A percentile compares a stretch with the other conserved stretches of the same genome.
Evolutionary conservation across 228 moss, liverwort and hornwort genomes (phyloP).

Genomic region (Sphagnum magellanicum): DNA sequence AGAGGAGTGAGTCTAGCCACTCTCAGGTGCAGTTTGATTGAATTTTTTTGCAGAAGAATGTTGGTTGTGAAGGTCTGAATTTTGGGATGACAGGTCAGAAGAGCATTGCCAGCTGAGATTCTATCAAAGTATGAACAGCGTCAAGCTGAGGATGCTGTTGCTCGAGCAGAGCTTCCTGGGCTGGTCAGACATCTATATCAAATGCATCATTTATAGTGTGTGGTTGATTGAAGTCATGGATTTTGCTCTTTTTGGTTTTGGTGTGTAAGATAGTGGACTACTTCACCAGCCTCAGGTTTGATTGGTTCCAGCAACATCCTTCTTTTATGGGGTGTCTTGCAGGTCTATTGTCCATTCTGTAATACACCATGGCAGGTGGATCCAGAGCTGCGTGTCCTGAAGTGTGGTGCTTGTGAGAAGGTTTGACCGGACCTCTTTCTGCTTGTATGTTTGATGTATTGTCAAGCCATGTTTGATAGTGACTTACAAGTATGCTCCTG

Average conservation of each 20-base stretch:
- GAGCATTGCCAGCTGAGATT: constrained; percentile 62
- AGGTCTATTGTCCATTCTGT: constrained; percentile 93
- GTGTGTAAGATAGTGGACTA: too few relatives aligned
- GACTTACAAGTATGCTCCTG: background rate
- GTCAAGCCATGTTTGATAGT: background rate
- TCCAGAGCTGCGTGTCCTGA: constrained; percentile 50
- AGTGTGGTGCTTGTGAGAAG: constrained; percentile 19
- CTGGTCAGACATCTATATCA: constrained; percentile 35
- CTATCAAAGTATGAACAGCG: constrained; percentile 84
- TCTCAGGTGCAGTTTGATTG: too few relatives aligned
- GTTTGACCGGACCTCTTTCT: background rate
- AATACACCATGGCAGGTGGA: constrained; percentile 84
- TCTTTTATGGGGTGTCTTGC: background rate
- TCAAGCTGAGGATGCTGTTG: constrained; percentile 82
- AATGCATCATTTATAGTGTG: too few relatives aligned
- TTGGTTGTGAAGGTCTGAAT: background rate
- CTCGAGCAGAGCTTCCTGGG: constrained; percentile 62
- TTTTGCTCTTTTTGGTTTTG: too few relatives aligned
- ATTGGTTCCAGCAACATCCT: background rate
- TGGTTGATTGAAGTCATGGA: too few relatives aligned
- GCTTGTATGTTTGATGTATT: background rate
- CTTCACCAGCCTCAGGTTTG: too few relatives aligned
- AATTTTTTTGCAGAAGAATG: too few relatives aligned
- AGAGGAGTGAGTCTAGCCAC: too few relatives aligned
- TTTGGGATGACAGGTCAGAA: constrained; percentile 39